Evolutionary conservation across 345 rosid genomes (phyloP).

Genomic region (Acer negundo): DNA sequence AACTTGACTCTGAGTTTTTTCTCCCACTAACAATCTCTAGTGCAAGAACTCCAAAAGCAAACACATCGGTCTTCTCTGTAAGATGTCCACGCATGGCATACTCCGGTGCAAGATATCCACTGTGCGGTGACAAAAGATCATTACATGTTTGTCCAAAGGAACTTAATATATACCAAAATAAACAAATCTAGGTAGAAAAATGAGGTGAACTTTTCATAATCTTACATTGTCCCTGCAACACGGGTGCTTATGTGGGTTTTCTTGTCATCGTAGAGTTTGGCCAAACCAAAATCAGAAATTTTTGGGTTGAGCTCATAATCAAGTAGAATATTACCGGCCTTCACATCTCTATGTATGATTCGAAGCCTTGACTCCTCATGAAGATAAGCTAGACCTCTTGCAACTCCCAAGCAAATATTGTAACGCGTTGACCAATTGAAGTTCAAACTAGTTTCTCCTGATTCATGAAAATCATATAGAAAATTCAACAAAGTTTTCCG

Average conservation of each 20-base stretch:
- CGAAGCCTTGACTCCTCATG: slow-evolving; percentile 57
- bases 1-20: slow-evolving; percentile 40
- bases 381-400: slow-evolving; percentile 56
- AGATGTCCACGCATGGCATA: slow-evolving; percentile 49
- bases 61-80: slow-evolving; percentile 47
- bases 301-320: slow-evolving; percentile 50
- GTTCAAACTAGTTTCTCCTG: slow-evolving; percentile 40
- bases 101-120: slow-evolving; percentile 37
- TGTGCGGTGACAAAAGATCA: not conserved
- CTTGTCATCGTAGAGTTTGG: slow-evolving; percentile 58
- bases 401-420: slow-evolving; percentile 48
- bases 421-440: slow-evolving; percentile 45
- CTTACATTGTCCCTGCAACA: slow-evolving; percentile 63
- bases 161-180: slow-evolving; percentile 19
- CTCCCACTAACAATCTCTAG: slow-evolving; percentile 22
- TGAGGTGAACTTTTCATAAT: not conserved
- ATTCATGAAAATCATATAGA: slow-evolving; percentile 12
- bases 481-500: not conserved
- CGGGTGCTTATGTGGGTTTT: slow-evolving; percentile 61
- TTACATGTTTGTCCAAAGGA: not conserved
- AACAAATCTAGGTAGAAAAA: slow-evolving; percentile 39
- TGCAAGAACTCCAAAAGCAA: slow-evolving; percentile 5
- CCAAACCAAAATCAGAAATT: slow-evolving; percentile 64
- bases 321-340: slow-evolving; percentile 50
- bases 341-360: slow-evolving; percentile 62